These are phyloP conservation scores for Dioscorea zingiberensis DNA, from an alignment of 106 monocot species.

Conservation along the genomic window DNA sequence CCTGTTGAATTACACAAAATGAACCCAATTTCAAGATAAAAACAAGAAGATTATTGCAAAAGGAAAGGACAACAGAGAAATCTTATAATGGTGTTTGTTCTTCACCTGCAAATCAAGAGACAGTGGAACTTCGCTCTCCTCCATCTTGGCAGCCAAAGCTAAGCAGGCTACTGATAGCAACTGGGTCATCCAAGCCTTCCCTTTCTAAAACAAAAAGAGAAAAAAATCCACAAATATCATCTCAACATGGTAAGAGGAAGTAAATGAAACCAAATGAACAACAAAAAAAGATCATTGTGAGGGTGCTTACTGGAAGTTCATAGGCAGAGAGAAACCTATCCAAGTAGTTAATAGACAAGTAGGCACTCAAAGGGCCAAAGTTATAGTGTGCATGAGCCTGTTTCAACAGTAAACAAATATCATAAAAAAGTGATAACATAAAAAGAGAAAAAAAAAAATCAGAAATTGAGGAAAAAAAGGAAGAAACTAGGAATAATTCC, in stretches of 20 bases:
- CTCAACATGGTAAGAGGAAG: not conserved
- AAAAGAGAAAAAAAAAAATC: too few relatives aligned
- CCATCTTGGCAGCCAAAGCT: constrained; percentile 80
- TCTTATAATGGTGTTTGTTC: not conserved
- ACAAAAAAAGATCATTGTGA: not conserved
- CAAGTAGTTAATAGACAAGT: constrained; percentile 70
- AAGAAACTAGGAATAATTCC: too few relatives aligned
- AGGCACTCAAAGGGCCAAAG: constrained; percentile 71
- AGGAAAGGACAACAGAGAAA: too few relatives aligned
- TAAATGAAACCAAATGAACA: not conserved
- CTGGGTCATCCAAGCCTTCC: constrained; percentile 80
- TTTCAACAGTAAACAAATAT: too few relatives aligned
- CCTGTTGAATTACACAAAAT: constrained; percentile 23
- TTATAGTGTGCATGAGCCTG: constrained; percentile 73
- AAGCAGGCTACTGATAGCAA: constrained; percentile 78
- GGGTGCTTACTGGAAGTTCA: constrained; percentile 67
- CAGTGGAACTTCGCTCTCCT: constrained; percentile 60
- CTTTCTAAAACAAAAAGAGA: constrained; percentile 28
- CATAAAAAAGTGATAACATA: too few relatives aligned
- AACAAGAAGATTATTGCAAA: too few relatives aligned
- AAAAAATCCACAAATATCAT: not conserved
- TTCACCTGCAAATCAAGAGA: constrained; percentile 71
- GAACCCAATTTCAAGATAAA: not conserved
- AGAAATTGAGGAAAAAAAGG: too few relatives aligned
- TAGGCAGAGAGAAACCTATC: constrained; percentile 78